These are phyloP conservation scores for Pleomassaria siparia DNA, from an alignment of 2,329 filamentous ascomycete species.

Conservation along the genomic window DNA sequence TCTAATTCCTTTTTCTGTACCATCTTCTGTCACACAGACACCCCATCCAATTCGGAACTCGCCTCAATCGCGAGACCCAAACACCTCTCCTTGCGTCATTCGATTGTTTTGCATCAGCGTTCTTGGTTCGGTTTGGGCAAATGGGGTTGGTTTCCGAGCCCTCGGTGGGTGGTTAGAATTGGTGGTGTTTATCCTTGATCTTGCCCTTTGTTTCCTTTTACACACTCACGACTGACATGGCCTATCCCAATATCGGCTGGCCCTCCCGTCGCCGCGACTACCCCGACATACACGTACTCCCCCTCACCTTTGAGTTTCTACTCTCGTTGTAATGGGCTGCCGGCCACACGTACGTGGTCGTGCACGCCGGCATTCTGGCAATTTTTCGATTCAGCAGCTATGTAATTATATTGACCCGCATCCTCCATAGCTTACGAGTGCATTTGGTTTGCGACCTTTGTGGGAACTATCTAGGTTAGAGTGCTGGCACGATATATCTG, in stretches of 20 bases:
- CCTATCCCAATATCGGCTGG: slow-evolving; percentile 22
- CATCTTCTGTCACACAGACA: slow-evolving; percentile 16
- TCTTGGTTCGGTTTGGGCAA: slow-evolving; percentile 20
- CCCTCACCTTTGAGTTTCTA: slow-evolving; percentile 34
- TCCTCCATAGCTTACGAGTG: not conserved
- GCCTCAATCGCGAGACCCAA: slow-evolving; percentile 18
- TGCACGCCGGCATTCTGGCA: slow-evolving; percentile 10
- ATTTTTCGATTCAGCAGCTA: slow-evolving; percentile 13
- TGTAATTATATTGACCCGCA: slow-evolving; percentile 12
- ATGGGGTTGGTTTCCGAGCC: slow-evolving; percentile 11
- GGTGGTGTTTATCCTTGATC: slow-evolving; percentile 1
- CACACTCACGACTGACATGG: slow-evolving; percentile 36
- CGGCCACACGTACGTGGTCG: not conserved
- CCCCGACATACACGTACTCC: slow-evolving; percentile 9
- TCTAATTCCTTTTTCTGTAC: slow-evolving; percentile 27
- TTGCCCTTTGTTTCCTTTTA: slow-evolving; percentile 1
- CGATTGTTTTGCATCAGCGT: slow-evolving; percentile 17
- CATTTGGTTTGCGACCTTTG: slow-evolving; percentile 1
- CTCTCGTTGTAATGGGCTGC: slow-evolving; percentile 43
- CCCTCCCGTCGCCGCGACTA: slow-evolving; percentile 29
- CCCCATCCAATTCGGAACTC: slow-evolving; percentile 11
- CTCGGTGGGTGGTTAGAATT: slow-evolving; percentile 5
- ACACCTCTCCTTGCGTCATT: slow-evolving; percentile 16
- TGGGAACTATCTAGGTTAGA: slow-evolving; percentile 8
- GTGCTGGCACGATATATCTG: slow-evolving; percentile 6